Base-by-base conservation (phyloP, 208 protist species). In the Vickermania ingenoplastis region DNA sequence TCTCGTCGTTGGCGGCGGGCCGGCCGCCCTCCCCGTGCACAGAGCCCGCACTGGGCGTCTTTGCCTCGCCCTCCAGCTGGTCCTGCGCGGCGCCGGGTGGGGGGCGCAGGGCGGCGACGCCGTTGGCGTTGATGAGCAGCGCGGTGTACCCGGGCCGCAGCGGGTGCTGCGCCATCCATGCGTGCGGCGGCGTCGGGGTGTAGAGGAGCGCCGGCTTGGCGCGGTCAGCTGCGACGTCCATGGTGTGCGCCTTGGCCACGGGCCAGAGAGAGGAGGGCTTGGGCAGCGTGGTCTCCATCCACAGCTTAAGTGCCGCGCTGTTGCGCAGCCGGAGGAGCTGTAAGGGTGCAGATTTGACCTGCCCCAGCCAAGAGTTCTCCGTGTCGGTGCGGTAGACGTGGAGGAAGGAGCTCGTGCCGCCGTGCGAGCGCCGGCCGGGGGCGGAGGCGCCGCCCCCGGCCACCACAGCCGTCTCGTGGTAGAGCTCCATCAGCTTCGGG, bases 201-300 rank as follows among this genome's bases (percentile, higher is more conserved):
- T 50, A 54, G 3, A 65, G 5, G 25, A 61, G 41, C 3, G 22
- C 57, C 5, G 60, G 54, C 14, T 48, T 52, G 2, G 25, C 25
- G 25, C 26, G 23, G 17, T 52, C 53, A 2, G 14, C 28, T n/a
- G 50, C 50, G n/a, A 26, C 50, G 5, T 17, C 50, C 24, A 54
- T 26, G 50, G 50, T 57, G 11, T 27, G 23, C 3, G 25, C 24
- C 13, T 36, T 31, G 25, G 48, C 52, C 17, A 28, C 31, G 2
- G 63, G 63, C 17, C 65, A 36, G 31, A 69, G 51, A 21, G 23
- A 29, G 1, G 30, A 29, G 2, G 69, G 56, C 56, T 59, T 64
- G 14, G 69, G 69, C 2, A 75, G 59, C 31, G 61, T 59, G n/a
- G 55, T 61, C 52, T 75, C 69, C 69, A 75, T 75, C 69, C 69